phyloP scores from a whole-genome alignment of 2,329 filamentous ascomycete species.

The Alternaria solani region DNA sequence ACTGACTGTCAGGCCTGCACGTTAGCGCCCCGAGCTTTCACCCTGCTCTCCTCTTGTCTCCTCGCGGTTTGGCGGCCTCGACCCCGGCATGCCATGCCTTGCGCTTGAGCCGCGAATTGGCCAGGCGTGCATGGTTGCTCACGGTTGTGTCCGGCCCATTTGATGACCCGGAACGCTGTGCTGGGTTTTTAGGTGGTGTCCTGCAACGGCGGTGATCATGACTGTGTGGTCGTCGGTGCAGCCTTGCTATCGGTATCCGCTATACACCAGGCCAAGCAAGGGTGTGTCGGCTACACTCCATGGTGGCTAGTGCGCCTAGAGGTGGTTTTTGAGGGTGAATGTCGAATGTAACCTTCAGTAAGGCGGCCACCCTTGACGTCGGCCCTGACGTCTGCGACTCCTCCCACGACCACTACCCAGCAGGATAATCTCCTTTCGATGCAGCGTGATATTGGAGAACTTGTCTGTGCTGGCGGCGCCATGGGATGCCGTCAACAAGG shows the following conservation, averaged over 20 bases:
- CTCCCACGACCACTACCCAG: constrained; percentile 12
- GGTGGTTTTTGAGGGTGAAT: neutral
- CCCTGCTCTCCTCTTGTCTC: constrained; percentile 27
- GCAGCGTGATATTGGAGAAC: constrained; percentile 40
- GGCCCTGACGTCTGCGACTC: constrained; percentile 11
- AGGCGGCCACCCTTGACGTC: constrained; percentile 13
- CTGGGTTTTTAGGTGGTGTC: constrained; percentile 31
- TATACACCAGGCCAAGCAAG: constrained; percentile 1
- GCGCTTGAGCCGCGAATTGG: constrained; percentile 46
- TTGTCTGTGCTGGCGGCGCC: constrained; percentile 40
- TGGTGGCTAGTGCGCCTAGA: neutral
- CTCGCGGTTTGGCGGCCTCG: constrained; percentile 27
- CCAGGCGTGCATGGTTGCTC: constrained; percentile 31
- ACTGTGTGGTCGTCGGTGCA: constrained; percentile 8
- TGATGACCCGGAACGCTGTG: constrained; percentile 45
- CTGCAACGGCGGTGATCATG: constrained; percentile 29
- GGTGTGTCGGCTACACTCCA: neutral
- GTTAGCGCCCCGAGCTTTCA: constrained; percentile 40
- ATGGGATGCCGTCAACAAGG: constrained; percentile 35
- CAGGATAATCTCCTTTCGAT: constrained; percentile 36
- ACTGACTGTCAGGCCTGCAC: constrained; percentile 33
- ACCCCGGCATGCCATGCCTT: constrained; percentile 31
- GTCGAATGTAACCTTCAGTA: constrained; percentile 1
- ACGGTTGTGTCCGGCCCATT: constrained; percentile 48
- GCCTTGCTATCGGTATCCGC: constrained; percentile 15